Base-by-base conservation (phyloP, 768 basidiomycete species). In the Chlorophyllum brunneum region DNA sequence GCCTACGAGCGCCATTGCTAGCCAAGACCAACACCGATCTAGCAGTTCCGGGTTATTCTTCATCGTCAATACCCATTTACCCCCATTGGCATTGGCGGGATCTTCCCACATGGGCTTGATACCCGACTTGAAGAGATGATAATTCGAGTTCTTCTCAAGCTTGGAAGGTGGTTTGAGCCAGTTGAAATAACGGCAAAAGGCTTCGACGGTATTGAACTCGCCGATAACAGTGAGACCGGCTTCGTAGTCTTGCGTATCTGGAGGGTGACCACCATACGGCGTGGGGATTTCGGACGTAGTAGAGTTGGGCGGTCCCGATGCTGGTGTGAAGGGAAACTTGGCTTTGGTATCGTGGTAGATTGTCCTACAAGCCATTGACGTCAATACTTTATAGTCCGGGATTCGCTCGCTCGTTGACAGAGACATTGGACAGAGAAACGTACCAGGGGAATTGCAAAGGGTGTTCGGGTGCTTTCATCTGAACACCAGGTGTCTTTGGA, bases 71-170 rank as follows among this genome's bases (percentile, higher is more conserved):
- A 94, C 92, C 94, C 94, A 97, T 71, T 94, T 95, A 30, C 94
- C 94, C 16, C 94, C 94, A 48, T 86, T 80, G 22, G 89, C 88
- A 62, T 97, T 97, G 48, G 92, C 89, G 26, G 81, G 81, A 65
- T 95, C 94, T 71, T 95, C 94, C 93, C 93, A 97, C 94, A 97
- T 95, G 11, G 92, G 92, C 64, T 92, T 92, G 74, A 94, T 94
- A 15, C 90, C 90, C 18, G 82, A 77, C 71, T 95, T 95, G 81
- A 98, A 97, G 50, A 98, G 78, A 64, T 98, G 94, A 61, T 95
- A 94, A 70, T 97, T 98, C 40, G 88, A 87, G 70, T 92, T 92
- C 61, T 84, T 84, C 61, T 93, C 89, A 29, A 95, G 81, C 61
- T 83, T 81, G 29, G 90, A 92, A 9, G 94, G 94, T 0, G 88